phyloP scores from a whole-genome alignment of 176 grass and related monocot species.

The Eragrostis curvula region DNA sequence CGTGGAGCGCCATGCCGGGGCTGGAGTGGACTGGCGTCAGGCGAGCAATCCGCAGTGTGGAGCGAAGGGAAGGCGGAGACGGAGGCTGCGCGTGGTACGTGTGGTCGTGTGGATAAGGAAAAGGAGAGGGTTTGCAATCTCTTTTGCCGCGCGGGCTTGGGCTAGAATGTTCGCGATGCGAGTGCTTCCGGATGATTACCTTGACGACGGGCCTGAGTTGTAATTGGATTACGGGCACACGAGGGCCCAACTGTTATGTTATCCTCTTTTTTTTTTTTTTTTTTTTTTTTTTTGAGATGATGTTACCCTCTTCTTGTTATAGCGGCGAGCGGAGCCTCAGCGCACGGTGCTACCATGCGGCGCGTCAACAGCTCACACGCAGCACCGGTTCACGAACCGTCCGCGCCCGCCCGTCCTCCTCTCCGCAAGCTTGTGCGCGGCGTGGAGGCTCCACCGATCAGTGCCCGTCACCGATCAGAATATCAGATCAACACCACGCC shows the following conservation, averaged over 20 bases:
- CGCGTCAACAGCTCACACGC: no score
- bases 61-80: not conserved
- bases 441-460: slow-evolving; percentile 1
- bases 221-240: no score
- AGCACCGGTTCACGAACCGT: not conserved
- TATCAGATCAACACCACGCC: not conserved
- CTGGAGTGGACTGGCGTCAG: not conserved
- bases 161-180: no score
- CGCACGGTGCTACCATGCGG: no score
- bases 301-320: no score
- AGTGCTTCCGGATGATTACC: no score
- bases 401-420: not conserved
- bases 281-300: no score
- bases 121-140: not conserved
- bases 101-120: slow-evolving; percentile 44
- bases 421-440: not conserved
- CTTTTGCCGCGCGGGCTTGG: no score
- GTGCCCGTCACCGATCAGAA: not conserved
- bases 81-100: slow-evolving; percentile 10
- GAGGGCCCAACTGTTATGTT: no score
- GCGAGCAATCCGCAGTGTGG: not conserved
- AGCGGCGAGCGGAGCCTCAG: no score
- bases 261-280: no score
- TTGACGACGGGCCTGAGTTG: no score
- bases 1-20: slow-evolving; percentile 63